Base-by-base conservation (phyloP, 257 asterid species). In the Fraxinus americana region DNA sequence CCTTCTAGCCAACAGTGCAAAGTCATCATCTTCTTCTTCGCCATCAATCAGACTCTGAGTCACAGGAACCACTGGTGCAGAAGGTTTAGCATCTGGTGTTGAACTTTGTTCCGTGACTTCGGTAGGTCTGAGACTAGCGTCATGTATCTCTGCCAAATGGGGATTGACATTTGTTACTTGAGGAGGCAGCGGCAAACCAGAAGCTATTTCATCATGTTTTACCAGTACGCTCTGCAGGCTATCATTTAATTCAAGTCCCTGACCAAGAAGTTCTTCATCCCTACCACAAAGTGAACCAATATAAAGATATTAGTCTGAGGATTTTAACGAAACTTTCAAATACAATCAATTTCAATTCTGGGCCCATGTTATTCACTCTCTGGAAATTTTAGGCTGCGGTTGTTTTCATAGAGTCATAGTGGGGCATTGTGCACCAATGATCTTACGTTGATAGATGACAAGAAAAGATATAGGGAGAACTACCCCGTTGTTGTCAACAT, bases 1-100 rank as follows among this genome's bases (percentile, higher is more conserved):
- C 99, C 99, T 96, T 85, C 97, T 90, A 80, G 98, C 98, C 66
- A 96, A 89, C 85, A 70, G 93, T 13, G 98, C 95, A 73, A 96
- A 96, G 85, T 96, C 99, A 30, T 96, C 99, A 80, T 96, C 99
- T 88, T 93, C 97, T 75, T 92, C 97, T 29, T 89, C 97, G 79
- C 89, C 97, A 39, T 86, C 91, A 59, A 71, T 69, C 73, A 74
- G 80, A 67, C 70, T 78, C 30, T 59, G 71, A 4, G 78, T 84
- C 52, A 81, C 78, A 61, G 88, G 86, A 59, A 75, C 74, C 75
- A 70, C 82, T 4, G 87, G 83, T 4, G 87, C 82, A 71, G 93
- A 73, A 84, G 88, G 89, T 69, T 78, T 75, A 25, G 71, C 77
- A 35, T 71, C 82, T 39, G 82, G 72, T 45, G 76, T 19, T 34